Percentiles rank a stretch among this genome's conserved stretches.
Evolutionary conservation across 768 basidiomycete genomes (phyloP).

Genomic region (Lactifluus pinguis): DNA sequence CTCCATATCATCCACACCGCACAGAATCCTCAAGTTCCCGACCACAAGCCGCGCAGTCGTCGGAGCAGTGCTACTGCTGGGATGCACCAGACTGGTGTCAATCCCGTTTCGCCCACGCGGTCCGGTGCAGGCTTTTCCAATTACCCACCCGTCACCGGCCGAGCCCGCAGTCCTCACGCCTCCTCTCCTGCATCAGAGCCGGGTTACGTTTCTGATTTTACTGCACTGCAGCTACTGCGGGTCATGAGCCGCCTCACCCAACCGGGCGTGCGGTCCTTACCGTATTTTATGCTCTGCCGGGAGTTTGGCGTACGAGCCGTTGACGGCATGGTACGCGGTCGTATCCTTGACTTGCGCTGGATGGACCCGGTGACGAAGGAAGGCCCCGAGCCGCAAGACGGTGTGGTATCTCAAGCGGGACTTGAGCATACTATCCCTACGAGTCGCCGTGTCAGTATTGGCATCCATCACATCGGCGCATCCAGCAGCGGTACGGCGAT

Average conservation of each 20-base stretch:
- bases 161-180: constrained; percentile 22
- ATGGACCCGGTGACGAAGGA: constrained; percentile 60
- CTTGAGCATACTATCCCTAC: constrained; percentile 19
- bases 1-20: constrained; percentile 83
- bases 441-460: constrained; percentile 20
- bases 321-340: constrained; percentile 76
- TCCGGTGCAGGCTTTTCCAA: constrained; percentile 29
- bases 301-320: constrained; percentile 79
- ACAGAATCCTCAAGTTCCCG: constrained; percentile 36
- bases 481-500: constrained; percentile 21
- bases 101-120: constrained; percentile 20
- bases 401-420: constrained; percentile 20
- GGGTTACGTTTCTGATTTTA: constrained; percentile 56
- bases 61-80: constrained; percentile 22
- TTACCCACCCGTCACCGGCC: constrained; percentile 28
- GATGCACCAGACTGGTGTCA: constrained; percentile 19
- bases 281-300: constrained; percentile 75
- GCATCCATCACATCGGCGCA: constrained; percentile 17
- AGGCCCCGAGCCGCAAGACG: constrained; percentile 27
- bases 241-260: constrained; percentile 74
- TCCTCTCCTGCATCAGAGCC: constrained; percentile 26
- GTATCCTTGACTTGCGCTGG: constrained; percentile 70
- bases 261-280: constrained; percentile 50
- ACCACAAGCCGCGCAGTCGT: constrained; percentile 21
- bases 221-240: constrained; percentile 69